phyloP scores from a whole-genome alignment of 306 rosid genomes.

The Mimosa bimucronata region DNA sequence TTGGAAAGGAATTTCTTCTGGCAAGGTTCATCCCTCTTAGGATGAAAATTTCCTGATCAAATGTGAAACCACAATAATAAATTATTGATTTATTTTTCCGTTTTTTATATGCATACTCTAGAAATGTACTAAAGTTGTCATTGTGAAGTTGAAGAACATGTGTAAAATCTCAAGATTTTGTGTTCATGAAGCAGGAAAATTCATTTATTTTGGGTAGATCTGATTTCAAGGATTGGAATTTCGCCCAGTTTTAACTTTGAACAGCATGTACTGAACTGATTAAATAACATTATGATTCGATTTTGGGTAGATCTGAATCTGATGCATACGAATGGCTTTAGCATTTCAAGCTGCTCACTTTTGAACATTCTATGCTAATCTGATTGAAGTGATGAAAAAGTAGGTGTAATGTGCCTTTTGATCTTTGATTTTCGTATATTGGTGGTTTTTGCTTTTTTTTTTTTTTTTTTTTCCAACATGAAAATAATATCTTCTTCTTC shows the following conservation, averaged over 20 bases:
- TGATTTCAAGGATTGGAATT: not conserved
- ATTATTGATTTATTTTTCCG: not conserved
- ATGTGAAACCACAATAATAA: conserved; percentile 16
- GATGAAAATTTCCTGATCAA: not conserved
- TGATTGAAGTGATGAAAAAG: not conserved
- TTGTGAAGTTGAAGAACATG: not conserved
- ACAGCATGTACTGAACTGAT: not conserved
- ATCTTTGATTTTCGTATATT: not conserved
- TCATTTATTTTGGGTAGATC: conserved; percentile 10
- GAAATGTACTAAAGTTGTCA: conserved; percentile 9
- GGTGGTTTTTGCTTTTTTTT: not conserved
- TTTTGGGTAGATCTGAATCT: conserved; percentile 29
- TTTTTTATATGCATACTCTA: not conserved
- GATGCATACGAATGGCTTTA: not conserved
- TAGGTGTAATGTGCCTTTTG: not conserved
- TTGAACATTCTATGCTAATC: conserved; percentile 10
- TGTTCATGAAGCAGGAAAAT: not conserved
- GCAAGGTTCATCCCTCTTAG: conserved; percentile 89
- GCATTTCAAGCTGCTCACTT: not conserved
- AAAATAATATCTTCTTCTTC: not conserved
- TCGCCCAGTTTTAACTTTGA: not conserved
- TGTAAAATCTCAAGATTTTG: not conserved
- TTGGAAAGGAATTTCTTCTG: conserved; percentile 75
- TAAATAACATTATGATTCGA: not conserved
- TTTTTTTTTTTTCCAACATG: not conserved